Evolutionary conservation across 208 protist genomes (phyloP), one percentile per base, ranked within the genome.

Genomic region (Acanthamoeba lenticulata): DNA sequence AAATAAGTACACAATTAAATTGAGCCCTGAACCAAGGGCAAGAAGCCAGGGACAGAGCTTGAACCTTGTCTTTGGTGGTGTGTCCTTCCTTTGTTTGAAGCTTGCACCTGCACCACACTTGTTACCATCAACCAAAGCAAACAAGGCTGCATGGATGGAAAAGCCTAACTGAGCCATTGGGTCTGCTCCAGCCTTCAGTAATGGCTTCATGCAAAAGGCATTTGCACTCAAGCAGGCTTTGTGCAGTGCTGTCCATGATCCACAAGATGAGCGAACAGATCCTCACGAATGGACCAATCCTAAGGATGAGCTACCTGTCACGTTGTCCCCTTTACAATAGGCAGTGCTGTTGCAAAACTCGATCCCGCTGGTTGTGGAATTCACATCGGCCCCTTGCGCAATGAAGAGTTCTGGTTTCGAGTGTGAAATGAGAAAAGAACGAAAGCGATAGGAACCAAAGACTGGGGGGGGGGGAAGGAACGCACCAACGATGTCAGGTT

Each of bases 211-310:
- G 32, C 72, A 83, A n/a, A 36, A 83, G 17, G 72, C 72, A 47
- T 83, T 83, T 11, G 72, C 72, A n/a, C 11, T 15, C 38, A 83
- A 38, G 72, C 72, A 83, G 24, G 72, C 34, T n/a, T 52, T 44
- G 42, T 83, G 72, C 3, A 83, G 72, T 13, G 72, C 72, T 83
- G 36, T n/a, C n/a, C n/a, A n/a, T n/a, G n/a, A n/a, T n/a, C n/a
- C n/a, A n/a, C n/a, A n/a, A n/a, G n/a, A n/a, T n/a, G n/a, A n/a
- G n/a, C n/a, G n/a, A n/a, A n/a, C n/a, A n/a, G n/a, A n/a, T n/a
- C n/a, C n/a, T n/a, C 29, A 9, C 6, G 62, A 72, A 57, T 57
- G 19, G 19, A 9, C 9, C 9, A 57, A 57, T 7, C 27, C 29
- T 34, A n/a, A 21, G 42, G 34, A 15, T 11, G 19, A 47, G 9